Percentiles rank a stretch among this genome's conserved stretches.
These are phyloP conservation scores for Paracorniculantispora psalliotae DNA, from an alignment of 2,329 filamentous ascomycete species.

Conservation along the genomic window DNA sequence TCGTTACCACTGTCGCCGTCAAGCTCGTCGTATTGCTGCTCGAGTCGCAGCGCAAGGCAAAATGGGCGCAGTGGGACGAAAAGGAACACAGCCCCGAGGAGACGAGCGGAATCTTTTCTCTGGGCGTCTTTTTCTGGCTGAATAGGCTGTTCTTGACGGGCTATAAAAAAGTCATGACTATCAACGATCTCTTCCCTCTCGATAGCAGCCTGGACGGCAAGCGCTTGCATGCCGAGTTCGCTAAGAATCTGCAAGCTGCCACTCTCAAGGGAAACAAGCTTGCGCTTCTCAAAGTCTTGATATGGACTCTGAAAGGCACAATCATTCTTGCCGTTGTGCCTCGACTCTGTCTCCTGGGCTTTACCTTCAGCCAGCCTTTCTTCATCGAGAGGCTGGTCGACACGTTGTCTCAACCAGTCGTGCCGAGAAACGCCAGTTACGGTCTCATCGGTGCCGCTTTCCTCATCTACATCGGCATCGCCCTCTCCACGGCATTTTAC, in stretches of 20 bases:
- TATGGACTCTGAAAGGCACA: constrained; percentile 26
- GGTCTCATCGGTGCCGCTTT: constrained; percentile 38
- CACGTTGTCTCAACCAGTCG: constrained; percentile 16
- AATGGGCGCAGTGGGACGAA: constrained; percentile 20
- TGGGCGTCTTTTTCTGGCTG: constrained; percentile 32
- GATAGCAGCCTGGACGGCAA: constrained; percentile 24
- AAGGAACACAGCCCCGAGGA: constrained; percentile 35
- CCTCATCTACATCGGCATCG: constrained; percentile 36
- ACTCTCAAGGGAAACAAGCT: not conserved
- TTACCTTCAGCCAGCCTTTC: constrained; percentile 39
- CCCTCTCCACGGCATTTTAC: constrained; percentile 35
- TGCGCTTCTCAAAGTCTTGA: constrained; percentile 27
- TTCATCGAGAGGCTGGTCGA: constrained; percentile 35
- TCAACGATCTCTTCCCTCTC: constrained; percentile 31
- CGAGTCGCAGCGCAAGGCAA: constrained; percentile 34
- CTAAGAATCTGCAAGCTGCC: not conserved
- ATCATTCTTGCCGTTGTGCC: constrained; percentile 32
- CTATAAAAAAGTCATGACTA: constrained; percentile 22
- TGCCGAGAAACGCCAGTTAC: constrained; percentile 28
- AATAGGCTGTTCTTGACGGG: constrained; percentile 31
- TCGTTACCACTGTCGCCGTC: constrained; percentile 29
- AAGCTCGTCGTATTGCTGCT: constrained; percentile 32
- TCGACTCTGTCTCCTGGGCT: constrained; percentile 33
- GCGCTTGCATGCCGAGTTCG: not conserved
- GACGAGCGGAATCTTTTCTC: constrained; percentile 28